Evolutionary conservation across 495 filamentous ascomycete species (phyloP).

Genomic region (Talaromyces ruber): DNA sequence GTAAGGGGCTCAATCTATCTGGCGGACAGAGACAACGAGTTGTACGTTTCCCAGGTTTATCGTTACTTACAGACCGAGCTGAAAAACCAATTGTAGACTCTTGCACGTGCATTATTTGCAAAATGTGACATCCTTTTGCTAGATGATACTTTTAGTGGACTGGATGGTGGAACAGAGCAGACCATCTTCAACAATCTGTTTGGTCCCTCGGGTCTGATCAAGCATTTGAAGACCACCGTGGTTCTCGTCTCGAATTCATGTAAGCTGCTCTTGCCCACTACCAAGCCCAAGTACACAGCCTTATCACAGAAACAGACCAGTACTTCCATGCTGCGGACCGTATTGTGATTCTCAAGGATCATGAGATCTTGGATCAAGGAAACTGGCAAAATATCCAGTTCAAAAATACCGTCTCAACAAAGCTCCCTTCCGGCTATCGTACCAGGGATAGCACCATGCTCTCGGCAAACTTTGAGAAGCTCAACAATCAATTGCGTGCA

Average conservation of each 20-base stretch:
- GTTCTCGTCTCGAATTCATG: slow-evolving; percentile 17
- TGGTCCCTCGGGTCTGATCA: slow-evolving; percentile 26
- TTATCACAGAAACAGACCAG: slow-evolving; percentile 18
- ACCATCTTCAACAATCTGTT: slow-evolving; percentile 34
- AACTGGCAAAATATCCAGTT: slow-evolving; percentile 5
- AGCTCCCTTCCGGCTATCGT: slow-evolving; percentile 19
- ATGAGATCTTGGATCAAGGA: slow-evolving; percentile 41
- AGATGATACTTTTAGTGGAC: slow-evolving; percentile 40
- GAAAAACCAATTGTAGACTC: slow-evolving; percentile 10
- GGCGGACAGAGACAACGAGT: slow-evolving; percentile 48
- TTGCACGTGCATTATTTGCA: slow-evolving; percentile 38
- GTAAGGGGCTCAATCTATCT: slow-evolving; percentile 43
- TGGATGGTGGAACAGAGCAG: slow-evolving; percentile 38
- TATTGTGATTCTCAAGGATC: slow-evolving; percentile 39
- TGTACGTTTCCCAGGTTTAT: slow-evolving; percentile 15
- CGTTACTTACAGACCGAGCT: not conserved
- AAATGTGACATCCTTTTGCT: slow-evolving; percentile 26
- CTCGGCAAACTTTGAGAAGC: not conserved
- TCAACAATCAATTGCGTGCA: not conserved
- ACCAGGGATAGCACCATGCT: slow-evolving; percentile 17
- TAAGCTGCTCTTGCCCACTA: slow-evolving; percentile 8
- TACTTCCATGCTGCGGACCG: slow-evolving; percentile 42
- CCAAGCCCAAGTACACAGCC: not conserved
- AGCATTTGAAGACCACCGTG: slow-evolving; percentile 10
- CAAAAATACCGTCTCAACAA: not conserved